Evolutionary conservation across 2,329 filamentous ascomycete genomes (phyloP), one percentile per base, ranked within the genome.

Genomic region (Bipolaris bicolor): DNA sequence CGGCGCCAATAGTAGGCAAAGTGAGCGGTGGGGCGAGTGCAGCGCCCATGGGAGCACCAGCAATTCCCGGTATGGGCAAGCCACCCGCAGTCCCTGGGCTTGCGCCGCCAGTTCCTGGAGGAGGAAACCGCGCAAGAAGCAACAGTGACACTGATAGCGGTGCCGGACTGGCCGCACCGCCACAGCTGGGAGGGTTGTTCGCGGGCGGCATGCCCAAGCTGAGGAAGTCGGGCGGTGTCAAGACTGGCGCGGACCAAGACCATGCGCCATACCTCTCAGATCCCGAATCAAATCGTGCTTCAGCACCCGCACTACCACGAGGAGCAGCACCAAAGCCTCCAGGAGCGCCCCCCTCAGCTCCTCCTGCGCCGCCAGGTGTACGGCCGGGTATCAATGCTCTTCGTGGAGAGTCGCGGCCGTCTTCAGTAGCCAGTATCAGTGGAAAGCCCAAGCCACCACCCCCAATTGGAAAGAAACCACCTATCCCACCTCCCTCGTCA

Each of bases 151-250:
- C 86, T 18, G 65, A 71, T 16, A 63, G 67, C 61, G 73, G 72
- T 15, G 65, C 64, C 39, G 43, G 43, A 31, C 1, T 46, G 43
- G 65, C 63, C 20, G 68, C 69, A 13, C 63, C 91, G 46, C 92
- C 92, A 10, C 94, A 97, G 74, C 77, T 98, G 10, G 94, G 82
- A 29, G 95, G 95, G 1, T 77, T 99, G 24, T 97, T 99, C 72
- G 92, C 91, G 1, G 93, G 92, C 34, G 95, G 94, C 36, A 98
- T 98, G 86, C 95, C 95, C 2, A 98, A 97, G 79, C 76, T 99
- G 70, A 90, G 91, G 76, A 97, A 96, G 80, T 85, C 88, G 3
- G 90, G 92, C 54, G 93, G 91, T 46, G 76, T 83, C 31, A 79
- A 81, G 50, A 81, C 81, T 40, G 79, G 78, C 37, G 90, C 89